Conservation (phyloP, 305 asterid species). For the Salvia sclarea region DNA sequence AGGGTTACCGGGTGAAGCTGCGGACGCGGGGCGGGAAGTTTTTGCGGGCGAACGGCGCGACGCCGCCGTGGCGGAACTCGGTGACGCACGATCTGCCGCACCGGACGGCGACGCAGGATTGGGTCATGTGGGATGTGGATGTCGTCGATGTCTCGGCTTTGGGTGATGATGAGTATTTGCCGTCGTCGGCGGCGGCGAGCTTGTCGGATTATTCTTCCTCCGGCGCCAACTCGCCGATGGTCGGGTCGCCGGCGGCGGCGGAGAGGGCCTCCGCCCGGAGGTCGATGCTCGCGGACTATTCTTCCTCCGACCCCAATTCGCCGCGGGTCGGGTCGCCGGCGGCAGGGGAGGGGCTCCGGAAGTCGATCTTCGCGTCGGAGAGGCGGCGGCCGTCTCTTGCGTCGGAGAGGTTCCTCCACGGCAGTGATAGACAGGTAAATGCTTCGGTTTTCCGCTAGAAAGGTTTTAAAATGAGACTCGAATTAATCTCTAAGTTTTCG, state of each 20-base stretch:
- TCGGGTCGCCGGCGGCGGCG: background rate
- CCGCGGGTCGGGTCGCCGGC: conserved; percentile 21
- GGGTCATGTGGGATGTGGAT: conserved; percentile 83
- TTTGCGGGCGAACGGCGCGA: conserved; percentile 74
- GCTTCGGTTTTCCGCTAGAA: no score
- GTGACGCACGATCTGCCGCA: conserved; percentile 73
- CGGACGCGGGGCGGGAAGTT: conserved; percentile 59
- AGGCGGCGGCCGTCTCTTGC: conserved; percentile 32
- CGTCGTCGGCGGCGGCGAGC: conserved; percentile 38
- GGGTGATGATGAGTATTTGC: conserved; percentile 38
- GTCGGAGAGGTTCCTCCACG: conserved; percentile 27
- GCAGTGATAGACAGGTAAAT: conserved; percentile 41
- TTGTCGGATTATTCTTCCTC: conserved; percentile 41
- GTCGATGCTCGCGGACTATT: background rate
- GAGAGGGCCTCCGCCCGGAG: background rate
- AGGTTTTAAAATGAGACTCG: no score
- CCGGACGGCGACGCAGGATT: conserved; percentile 75
- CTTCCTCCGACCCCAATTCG: no score
- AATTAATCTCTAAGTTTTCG: no score
- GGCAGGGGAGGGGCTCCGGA: conserved; percentile 1
- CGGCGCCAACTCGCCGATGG: conserved; percentile 33
- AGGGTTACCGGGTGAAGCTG: conserved; percentile 54
- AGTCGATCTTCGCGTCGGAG: conserved; percentile 6
- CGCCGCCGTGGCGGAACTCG: conserved; percentile 86
- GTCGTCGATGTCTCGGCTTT: conserved; percentile 46